phyloP scores from a whole-genome alignment of 2,329 filamentous ascomycete species.

The Coleophoma crateriformis region DNA sequence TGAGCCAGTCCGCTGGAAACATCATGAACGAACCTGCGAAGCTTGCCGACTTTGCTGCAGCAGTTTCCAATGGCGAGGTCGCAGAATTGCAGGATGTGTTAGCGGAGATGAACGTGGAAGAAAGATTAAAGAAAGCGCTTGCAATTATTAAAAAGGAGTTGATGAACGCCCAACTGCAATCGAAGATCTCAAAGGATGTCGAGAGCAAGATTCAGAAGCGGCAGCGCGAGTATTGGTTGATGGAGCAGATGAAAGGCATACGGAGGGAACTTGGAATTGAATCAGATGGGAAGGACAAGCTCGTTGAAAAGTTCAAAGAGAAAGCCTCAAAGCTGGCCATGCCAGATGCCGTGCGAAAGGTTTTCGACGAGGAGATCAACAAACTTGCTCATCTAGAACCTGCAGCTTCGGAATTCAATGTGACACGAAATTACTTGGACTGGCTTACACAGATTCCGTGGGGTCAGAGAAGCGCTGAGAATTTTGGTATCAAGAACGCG shows the following conservation, averaged over 20 bases:
- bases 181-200: conserved; percentile 96
- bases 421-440: conserved; percentile 95
- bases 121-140: conserved; percentile 85
- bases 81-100: conserved; percentile 89
- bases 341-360: conserved; percentile 94
- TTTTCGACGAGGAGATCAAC: conserved; percentile 97
- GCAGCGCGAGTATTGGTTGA: conserved; percentile 95
- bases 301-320: conserved; percentile 96
- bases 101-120: conserved; percentile 83
- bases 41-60: conserved; percentile 93
- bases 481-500: conserved; percentile 91
- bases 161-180: conserved; percentile 95
- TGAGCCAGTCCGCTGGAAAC: conserved; percentile 91
- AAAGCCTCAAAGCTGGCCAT: conserved; percentile 91
- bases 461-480: conserved; percentile 92
- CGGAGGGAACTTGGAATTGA: conserved; percentile 92
- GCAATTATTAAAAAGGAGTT: conserved; percentile 95
- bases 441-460: conserved; percentile 98
- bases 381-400: conserved; percentile 94
- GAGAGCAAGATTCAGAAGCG: conserved; percentile 96
- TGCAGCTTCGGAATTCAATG: conserved; percentile 96
- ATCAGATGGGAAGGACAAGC: conserved; percentile 95
- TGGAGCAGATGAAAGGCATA: conserved; percentile 99
- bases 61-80: conserved; percentile 90
- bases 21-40: conserved; percentile 93